These are phyloP conservation scores for Ceratobasidium sp. DNA, from an alignment of 1,284 basidiomycete species.

Conservation along the genomic window DNA sequence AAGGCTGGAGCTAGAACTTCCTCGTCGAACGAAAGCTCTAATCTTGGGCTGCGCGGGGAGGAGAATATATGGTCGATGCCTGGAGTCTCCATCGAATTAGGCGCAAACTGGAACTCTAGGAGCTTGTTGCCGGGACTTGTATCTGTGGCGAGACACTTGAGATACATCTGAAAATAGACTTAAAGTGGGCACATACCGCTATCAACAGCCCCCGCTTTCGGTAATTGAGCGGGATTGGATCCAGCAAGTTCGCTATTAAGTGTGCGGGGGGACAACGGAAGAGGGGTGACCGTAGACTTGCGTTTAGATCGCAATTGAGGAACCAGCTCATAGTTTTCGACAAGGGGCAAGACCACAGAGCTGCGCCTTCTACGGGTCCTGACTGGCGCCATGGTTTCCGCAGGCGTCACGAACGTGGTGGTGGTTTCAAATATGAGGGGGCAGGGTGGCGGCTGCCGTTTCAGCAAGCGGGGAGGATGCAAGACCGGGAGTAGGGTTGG, in stretches of 20 bases:
- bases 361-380: slow-evolving; percentile 12
- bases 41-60: neutral
- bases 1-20: neutral
- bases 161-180: neutral
- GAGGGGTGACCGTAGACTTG: neutral
- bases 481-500: slow-evolving; percentile 3
- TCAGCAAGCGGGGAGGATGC: slow-evolving; percentile 9
- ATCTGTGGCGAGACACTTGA: neutral
- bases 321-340: slow-evolving; percentile 3
- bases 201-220: too few species aligned
- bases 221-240: neutral
- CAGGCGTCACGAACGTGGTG: neutral
- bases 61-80: slow-evolving; percentile 14
- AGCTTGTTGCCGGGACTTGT: neutral
- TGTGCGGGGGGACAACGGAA: slow-evolving; percentile 9
- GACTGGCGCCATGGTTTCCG: neutral
- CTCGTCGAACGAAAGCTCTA: slow-evolving; percentile 20
- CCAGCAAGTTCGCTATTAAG: neutral
- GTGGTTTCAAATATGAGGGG: neutral
- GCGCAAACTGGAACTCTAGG: neutral
- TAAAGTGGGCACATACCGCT: neutral
- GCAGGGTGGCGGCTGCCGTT: neutral
- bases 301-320: slow-evolving; percentile 9
- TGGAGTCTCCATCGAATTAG: slow-evolving; percentile 14
- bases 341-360: neutral